phyloP scores from a whole-genome alignment of 148 eudicot species.

The Arctostaphylos glauca region DNA sequence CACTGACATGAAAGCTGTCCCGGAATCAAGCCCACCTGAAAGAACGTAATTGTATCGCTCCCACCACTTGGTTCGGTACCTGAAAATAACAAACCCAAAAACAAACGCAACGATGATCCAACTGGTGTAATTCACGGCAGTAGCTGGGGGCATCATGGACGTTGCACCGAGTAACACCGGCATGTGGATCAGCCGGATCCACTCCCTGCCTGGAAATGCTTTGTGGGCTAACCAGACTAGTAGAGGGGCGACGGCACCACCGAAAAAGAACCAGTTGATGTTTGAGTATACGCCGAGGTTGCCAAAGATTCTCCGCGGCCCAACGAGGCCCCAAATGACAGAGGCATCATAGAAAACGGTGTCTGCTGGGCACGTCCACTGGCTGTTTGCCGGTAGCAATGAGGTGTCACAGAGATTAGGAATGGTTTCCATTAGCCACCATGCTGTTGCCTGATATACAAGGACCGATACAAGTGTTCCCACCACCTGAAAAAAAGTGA shows the following conservation, averaged over 20 bases:
- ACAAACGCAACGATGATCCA: constrained; percentile 66
- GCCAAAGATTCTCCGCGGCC: constrained; percentile 71
- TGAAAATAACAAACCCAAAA: constrained; percentile 56
- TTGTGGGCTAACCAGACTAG: constrained; percentile 48
- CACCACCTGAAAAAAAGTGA: constrained; percentile 34
- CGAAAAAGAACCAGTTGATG: constrained; percentile 51
- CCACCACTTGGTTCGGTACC: constrained; percentile 36
- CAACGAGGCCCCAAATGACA: constrained; percentile 73
- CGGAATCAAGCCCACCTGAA: constrained; percentile 77
- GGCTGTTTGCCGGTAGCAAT: constrained; percentile 50
- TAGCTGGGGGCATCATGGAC: constrained; percentile 75
- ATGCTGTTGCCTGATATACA: constrained; percentile 64
- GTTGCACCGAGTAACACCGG: constrained; percentile 62
- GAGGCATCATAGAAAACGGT: constrained; percentile 65
- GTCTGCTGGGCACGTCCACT: constrained; percentile 69
- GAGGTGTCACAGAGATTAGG: constrained; percentile 56
- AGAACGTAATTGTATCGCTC: constrained; percentile 55
- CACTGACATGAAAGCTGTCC: constrained; percentile 65
- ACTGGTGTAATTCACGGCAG: constrained; percentile 70
- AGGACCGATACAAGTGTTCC: constrained; percentile 57
- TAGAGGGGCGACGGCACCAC: constrained; percentile 49
- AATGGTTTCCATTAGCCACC: constrained; percentile 73
- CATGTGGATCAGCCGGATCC: constrained; percentile 54
- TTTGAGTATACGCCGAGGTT: constrained; percentile 54
- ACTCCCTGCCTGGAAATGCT: constrained; percentile 42